A percentile compares a stretch with the other conserved stretches of the same genome.
Conservation (phyloP, 257 asterid species). For the Capsicum chinense region DNA sequence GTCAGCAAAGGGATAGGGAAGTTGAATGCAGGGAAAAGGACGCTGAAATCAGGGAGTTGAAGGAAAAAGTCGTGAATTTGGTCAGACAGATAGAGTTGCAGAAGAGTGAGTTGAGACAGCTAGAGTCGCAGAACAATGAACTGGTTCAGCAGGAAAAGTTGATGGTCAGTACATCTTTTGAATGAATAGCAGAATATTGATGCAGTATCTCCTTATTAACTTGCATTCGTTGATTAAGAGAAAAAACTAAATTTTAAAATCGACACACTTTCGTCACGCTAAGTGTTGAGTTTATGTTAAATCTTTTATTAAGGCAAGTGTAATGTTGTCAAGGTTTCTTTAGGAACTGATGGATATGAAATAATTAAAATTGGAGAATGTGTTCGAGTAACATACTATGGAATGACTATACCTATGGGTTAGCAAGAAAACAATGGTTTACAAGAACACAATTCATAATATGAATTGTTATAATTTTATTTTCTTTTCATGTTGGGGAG, state of each 20-base stretch:
- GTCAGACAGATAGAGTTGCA: conserved; percentile 66
- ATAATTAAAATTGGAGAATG: neutral
- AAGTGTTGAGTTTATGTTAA: neutral
- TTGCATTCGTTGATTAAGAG: neutral
- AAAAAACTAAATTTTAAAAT: conserved; percentile 7
- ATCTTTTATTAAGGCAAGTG: conserved; percentile 9
- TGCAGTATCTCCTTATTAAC: neutral
- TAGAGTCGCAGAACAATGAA: conserved; percentile 70
- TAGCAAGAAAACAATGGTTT: neutral
- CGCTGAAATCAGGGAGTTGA: conserved; percentile 77
- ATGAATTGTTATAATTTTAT: neutral
- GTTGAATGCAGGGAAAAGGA: conserved; percentile 90
- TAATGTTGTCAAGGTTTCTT: conserved; percentile 4
- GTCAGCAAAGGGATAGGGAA: conserved; percentile 77
- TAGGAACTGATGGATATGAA: conserved; percentile 20
- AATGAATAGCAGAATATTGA: conserved; percentile 20
- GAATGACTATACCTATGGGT: neutral
- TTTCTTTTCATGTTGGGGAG: neutral
- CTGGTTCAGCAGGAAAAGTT: conserved; percentile 60
- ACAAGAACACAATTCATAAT: neutral
- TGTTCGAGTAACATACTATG: neutral
- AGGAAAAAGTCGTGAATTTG: conserved; percentile 80
- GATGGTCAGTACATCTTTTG: conserved; percentile 56
- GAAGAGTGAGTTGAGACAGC: conserved; percentile 73
- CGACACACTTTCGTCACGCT: neutral